Base-by-base conservation (phyloP, 1,139 yeast genomes). In the Oligophagozyma castellii region DNA sequence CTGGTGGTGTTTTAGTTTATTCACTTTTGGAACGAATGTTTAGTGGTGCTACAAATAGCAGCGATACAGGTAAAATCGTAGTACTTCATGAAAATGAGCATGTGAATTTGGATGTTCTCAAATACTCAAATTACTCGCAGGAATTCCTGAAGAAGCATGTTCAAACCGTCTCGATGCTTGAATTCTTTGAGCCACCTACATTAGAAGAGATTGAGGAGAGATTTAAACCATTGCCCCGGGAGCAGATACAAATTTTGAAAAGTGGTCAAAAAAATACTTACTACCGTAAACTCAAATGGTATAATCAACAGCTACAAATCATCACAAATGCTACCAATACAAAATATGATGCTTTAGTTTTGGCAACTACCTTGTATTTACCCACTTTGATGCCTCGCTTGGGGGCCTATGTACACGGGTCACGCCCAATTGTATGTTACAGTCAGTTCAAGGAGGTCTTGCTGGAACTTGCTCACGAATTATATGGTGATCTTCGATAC, bases 61-160 rank as follows among this genome's bases (percentile, higher is more conserved):
- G 20, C 20, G 35, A 39, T 22, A 37, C 33, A 19, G 98, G 96
- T 11, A 61, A 71, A 7, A 71, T 92, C 27, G 67, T 83, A 3
- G 65, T 81, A 18, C 63, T 77, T 3, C 95, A 89, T 55, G 98
- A 86, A 46, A 81, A 84, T 50, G 98, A 89, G 51, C 95, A 86
- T 48, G 74, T 94, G 5, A 86, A 84, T 46, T 58, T 75, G 22
- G 78, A 77, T 39, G 71, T 78, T 1, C 58, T 89, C 36, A 67
- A 70, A 36, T 73, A 73, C 48, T 67, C 86, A 29, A 72, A 74
- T 43, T 73, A 68, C 46, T 51, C 77, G 2, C 70, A 66, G 18
- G 70, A 66, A 12, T 54, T 65, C 30, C 60, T 70, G 15, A 56
- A 63, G 14, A 51, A 58, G 19, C 69, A 74, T 62, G 67, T 89